Evolutionary conservation across 2,329 filamentous ascomycete genomes (phyloP), one percentile per base, ranked within the genome.

Genomic region (Balansia obtecta): DNA sequence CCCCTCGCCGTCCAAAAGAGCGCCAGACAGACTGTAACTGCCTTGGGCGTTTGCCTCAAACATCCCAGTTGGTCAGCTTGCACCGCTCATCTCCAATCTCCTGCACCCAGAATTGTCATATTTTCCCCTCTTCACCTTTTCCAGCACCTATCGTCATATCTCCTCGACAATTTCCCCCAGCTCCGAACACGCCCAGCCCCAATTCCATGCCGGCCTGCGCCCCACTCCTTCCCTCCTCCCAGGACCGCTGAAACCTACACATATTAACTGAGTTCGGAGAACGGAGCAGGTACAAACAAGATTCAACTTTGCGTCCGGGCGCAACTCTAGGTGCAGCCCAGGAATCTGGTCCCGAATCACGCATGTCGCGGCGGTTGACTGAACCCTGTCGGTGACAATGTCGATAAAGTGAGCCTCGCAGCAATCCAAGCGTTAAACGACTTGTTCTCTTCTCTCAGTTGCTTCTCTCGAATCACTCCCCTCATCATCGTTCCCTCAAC

Each of bases 381-480:
- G 57, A 63, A 63, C 64, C 62, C 60, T 64, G 59, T 62, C 61
- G 53, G 58, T 61, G 60, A 71, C 62, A 63, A 76, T 76, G 73
- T 76, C 73, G 63, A 74, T 76, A 72, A 76, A 76, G 73, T 76
- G 69, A 71, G 71, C 69, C 61, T 62, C 51, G 56, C 50, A 48
- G 46, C 12, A 34, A 18, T 48, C n/a, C 39, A 6, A 27, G 37
- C 49, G 12, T 48, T 20, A n/a, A 41, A 51, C 50, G 48, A 45
- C 41, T 16, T 16, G 50, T 51, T 33, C 53, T 30, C 41, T 48
- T 42, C 40, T 49, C 45, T 50, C 51, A 48, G 33, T 48, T 50
- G 51, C 16, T 42, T 50, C 49, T 40, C 49, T 44, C 49, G 41
- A 48, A 30, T 48, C 50, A 48, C 37, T 20, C 34, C 37, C 47